Conservation (phyloP, 2,329 filamentous ascomycete species). For the Alternaria tenuissima region DNA sequence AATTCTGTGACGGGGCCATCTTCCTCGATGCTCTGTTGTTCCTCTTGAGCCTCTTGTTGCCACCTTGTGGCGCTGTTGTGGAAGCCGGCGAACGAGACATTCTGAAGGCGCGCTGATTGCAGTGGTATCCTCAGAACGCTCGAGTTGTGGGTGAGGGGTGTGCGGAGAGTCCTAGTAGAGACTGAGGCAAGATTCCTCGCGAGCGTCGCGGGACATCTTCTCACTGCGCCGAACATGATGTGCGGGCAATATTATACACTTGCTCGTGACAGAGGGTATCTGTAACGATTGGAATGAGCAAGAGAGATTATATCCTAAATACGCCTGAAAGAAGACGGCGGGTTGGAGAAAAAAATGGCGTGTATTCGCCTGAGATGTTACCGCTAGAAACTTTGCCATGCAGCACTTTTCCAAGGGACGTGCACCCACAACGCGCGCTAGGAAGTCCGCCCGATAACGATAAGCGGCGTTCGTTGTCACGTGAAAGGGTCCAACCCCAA, state of each 20-base stretch:
- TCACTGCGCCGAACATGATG: conserved; percentile 55
- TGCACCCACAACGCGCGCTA: conserved; percentile 24
- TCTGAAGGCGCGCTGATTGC: conserved; percentile 28
- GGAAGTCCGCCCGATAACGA: conserved; percentile 27
- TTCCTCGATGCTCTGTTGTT: conserved; percentile 23
- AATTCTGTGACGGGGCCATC: conserved; percentile 53
- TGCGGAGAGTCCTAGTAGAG: conserved; percentile 36
- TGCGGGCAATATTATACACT: conserved; percentile 21
- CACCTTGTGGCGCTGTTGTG: conserved; percentile 51
- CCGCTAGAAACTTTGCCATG: conserved; percentile 25
- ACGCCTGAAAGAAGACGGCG: conserved; percentile 23
- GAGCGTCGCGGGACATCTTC: conserved; percentile 52
- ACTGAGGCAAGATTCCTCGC: conserved; percentile 41
- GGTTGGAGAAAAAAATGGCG: conserved; percentile 23
- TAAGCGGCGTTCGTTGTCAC: conserved; percentile 5
- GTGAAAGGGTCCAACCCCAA: background rate
- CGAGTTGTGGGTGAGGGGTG: conserved; percentile 31
- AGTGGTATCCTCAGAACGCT: conserved; percentile 28
- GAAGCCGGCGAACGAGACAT: conserved; percentile 41
- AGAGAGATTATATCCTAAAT: conserved; percentile 6
- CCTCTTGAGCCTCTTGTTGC: conserved; percentile 45
- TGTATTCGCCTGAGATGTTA: conserved; percentile 13
- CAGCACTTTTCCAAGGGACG: conserved; percentile 38
- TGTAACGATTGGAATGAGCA: conserved; percentile 19
- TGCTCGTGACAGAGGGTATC: conserved; percentile 20